These are phyloP conservation scores for Chaetoscypha palmicola DNA, from an alignment of 2,329 filamentous ascomycete species.

Conservation along the genomic window DNA sequence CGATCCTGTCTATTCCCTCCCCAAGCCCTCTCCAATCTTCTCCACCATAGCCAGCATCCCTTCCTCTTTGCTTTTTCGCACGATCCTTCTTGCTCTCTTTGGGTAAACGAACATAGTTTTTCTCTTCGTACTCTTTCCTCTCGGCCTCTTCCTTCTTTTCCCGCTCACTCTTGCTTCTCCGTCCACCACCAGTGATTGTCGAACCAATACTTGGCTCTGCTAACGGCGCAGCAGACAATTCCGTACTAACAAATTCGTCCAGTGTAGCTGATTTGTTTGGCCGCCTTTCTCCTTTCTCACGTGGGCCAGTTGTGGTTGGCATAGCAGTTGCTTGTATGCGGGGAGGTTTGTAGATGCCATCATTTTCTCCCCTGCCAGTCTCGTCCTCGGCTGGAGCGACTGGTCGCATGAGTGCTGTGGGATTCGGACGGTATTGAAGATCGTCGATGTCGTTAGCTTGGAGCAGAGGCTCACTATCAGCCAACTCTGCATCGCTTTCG, in stretches of 20 bases:
- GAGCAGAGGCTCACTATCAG: constrained; percentile 20
- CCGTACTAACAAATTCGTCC: constrained; percentile 83
- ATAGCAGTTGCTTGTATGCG: constrained; percentile 82
- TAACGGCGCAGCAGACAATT: constrained; percentile 73
- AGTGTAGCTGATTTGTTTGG: constrained; percentile 73
- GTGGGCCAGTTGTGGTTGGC: constrained; percentile 47
- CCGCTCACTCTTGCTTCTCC: constrained; percentile 67
- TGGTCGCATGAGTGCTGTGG: constrained; percentile 36
- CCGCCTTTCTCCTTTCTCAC: constrained; percentile 51
- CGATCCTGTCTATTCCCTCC: constrained; percentile 80
- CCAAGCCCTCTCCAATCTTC: constrained; percentile 89
- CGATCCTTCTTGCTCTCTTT: constrained; percentile 83
- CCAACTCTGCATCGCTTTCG: constrained; percentile 28
- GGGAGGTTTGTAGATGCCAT: constrained; percentile 82
- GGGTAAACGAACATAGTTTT: constrained; percentile 82
- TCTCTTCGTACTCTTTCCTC: constrained; percentile 80
- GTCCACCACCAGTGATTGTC: constrained; percentile 73
- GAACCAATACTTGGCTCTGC: constrained; percentile 88
- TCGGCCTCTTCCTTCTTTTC: constrained; percentile 75
- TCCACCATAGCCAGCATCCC: constrained; percentile 65
- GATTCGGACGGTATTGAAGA: constrained; percentile 56
- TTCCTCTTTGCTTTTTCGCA: constrained; percentile 49
- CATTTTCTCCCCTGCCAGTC: constrained; percentile 35
- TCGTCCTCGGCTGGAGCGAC: constrained; percentile 21
- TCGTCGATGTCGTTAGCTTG: constrained; percentile 42